Evolutionary conservation across 805 yeast genomes (phyloP), one percentile per base, ranked within the genome.

Genomic region (Candida endomychidarum): DNA sequence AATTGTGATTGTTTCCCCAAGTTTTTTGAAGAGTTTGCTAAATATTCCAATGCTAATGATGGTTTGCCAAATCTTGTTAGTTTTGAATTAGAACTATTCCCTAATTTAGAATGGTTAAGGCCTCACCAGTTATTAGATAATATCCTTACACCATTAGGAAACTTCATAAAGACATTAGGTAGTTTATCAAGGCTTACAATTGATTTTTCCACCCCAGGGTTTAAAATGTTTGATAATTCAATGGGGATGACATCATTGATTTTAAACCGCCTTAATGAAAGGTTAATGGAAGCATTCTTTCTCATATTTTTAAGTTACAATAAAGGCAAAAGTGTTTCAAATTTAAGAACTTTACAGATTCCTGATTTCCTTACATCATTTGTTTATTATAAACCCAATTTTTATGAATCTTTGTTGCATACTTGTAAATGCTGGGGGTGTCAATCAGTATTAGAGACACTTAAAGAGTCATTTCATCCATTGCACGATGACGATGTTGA

Each of bases 401-500:
- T 65, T 38, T 58, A 52, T 45, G 57, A 58, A 43, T 54, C 61
- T 8, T 51, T 63, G 16, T 45, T 65, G 21, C 69, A 65, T 47
- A 61, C 69, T 10, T 65, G 71, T 42, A 49, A 46, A 39, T 65
- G 71, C 40, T 46, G 54, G 52, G 71, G 71, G 7, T 65, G 71
- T 42, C 52, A 52, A n/a, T 16, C 44, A 17, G 58, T 61, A 4
- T 50, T 64, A 41, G 50, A 49, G 11, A 48, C 40, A 37, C 45
- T 64, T 9, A 39, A 53, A 19, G 43, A 42, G 15, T 29, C 39
- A 34, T 63, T 63, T 43, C 42, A 40, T 34, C 63, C 60, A 12
- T 43, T 54, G 19, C 24, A 38, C 8, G 58, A 52, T 22, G 49
- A 45, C 11, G 48, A 46, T 19, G 41, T 45, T 15, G 52, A 50